Percentiles rank a stretch among this genome's conserved stretches.
Conservation (phyloP, 495 filamentous ascomycete genomes). For the Clohesyomyces aquaticus region DNA sequence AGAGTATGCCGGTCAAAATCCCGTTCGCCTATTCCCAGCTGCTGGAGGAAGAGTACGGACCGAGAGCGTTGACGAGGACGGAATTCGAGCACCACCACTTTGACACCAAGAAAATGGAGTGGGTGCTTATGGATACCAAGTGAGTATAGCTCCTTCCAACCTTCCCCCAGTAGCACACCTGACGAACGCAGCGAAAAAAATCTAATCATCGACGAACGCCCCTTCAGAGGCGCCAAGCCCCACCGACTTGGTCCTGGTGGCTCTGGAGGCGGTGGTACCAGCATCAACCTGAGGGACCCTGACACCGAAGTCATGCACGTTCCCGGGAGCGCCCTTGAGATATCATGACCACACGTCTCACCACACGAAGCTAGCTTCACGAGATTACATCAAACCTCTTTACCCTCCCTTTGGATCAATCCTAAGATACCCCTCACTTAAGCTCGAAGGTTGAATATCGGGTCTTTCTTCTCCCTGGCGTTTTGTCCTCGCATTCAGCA, state of each 20-base stretch:
- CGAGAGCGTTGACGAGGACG: conserved; percentile 64
- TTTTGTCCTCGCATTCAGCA: not conserved
- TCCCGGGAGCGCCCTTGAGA: not conserved
- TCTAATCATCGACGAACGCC: not conserved
- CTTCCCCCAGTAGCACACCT: not conserved
- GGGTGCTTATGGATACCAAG: conserved; percentile 19
- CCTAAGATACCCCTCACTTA: not conserved
- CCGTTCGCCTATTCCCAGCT: conserved; percentile 76
- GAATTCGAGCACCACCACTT: conserved; percentile 54
- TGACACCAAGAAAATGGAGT: conserved; percentile 33
- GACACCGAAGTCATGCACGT: not conserved
- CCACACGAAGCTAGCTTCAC: not conserved
- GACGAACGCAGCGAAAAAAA: not conserved
- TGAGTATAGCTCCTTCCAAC: not conserved
- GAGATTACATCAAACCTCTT: too few species aligned
- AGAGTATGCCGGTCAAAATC: conserved; percentile 73
- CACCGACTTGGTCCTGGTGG: not conserved
- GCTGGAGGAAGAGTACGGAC: conserved; percentile 75
- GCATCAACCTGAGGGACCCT: not conserved
- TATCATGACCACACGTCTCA: not conserved
- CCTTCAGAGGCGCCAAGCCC: not conserved
- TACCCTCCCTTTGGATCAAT: not conserved
- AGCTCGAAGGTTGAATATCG: not conserved
- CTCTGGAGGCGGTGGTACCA: not conserved
- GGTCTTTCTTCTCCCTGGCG: not conserved